Conservation (phyloP, 2,329 filamentous ascomycete genomes). For the Verticillium tricorpus region DNA sequence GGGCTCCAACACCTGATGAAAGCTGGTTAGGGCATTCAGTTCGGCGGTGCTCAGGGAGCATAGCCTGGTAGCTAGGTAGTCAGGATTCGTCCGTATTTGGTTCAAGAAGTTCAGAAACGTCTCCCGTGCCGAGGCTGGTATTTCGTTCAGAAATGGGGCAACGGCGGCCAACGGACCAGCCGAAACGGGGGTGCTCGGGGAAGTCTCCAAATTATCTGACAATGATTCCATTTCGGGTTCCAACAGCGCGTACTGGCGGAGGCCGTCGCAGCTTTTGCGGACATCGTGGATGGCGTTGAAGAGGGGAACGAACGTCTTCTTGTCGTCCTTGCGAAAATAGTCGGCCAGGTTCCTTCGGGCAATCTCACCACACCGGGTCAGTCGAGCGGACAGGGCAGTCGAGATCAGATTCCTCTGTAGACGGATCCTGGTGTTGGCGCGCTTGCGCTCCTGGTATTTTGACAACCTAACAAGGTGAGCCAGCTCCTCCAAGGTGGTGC, state of each 20-base stretch:
- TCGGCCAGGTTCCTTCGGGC: conserved; percentile 73
- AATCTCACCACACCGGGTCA: conserved; percentile 70
- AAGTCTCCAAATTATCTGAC: conserved; percentile 28
- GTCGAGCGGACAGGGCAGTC: conserved; percentile 67
- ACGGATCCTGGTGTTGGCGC: conserved; percentile 66
- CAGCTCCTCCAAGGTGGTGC: conserved; percentile 70
- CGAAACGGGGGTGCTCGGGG: conserved; percentile 18
- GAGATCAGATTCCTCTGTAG: conserved; percentile 72
- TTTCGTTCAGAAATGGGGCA: conserved; percentile 62
- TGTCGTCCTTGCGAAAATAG: conserved; percentile 73
- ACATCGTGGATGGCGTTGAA: conserved; percentile 79
- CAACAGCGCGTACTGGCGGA: conserved; percentile 64
- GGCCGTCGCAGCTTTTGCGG: conserved; percentile 70
- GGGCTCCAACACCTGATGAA: conserved; percentile 73
- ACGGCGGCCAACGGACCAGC: conserved; percentile 26
- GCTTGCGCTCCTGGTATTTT: conserved; percentile 78
- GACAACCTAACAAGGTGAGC: conserved; percentile 73
- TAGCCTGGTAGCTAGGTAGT: conserved; percentile 81
- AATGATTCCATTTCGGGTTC: conserved; percentile 67
- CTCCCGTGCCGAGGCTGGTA: conserved; percentile 70
- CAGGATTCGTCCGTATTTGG: conserved; percentile 77
- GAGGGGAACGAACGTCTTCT: conserved; percentile 68
- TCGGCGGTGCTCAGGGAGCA: conserved; percentile 71
- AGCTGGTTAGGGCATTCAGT: conserved; percentile 70
- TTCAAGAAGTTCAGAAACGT: conserved; percentile 75